Base-by-base conservation (phyloP, 352 stramenopile genomes). In the Phytopythium litorale region DNA sequence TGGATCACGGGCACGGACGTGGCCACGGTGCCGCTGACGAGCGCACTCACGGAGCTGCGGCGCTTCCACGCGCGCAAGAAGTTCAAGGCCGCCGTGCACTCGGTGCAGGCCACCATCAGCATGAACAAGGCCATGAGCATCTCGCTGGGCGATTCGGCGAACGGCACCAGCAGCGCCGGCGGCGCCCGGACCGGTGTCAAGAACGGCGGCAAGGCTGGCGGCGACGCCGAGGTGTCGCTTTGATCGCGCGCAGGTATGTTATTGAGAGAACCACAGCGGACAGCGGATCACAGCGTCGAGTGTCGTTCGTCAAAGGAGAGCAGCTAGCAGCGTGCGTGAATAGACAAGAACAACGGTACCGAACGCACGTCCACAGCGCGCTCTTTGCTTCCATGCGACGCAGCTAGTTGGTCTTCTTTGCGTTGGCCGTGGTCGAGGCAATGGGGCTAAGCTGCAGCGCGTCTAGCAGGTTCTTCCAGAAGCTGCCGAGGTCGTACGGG, bases 51-150 rank as follows among this genome's bases (percentile, higher is more conserved):
- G 11, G 79, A 95, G 50, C 64, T 95, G 68, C 79, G 84, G 61
- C 81, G 79, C 50, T 92, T 95, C 69, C 81, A 95, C 65, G 81
- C 84, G 53, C 72, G 81, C 50, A 88, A 88, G 66, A 92, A 91
- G 62, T 95, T 93, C 70, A 89, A 89, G 69, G 84, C 86, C 19
- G 86, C 86, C 2, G 81, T 93, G 63, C 78, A 89, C 56, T 90
- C 79, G 1, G 84, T 92, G 28, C 73, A 91, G 63, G 84, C 83
- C 48, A 95, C 83, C 30, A 88, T 89, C 73, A 81, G 78, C 51
- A 83, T 93, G 75, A 92, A 94, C 78, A 92, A 91, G 56, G 68
- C 76, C 12, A 64, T 91, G 23, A 76, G 70, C 5, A 67, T 72
- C 15, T 70, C 63, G 32, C 25, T 56, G 30, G 54, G 69, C 53